Percentiles rank a stretch among this genome's conserved stretches.
These are phyloP conservation scores for Globisporangium cylindrosporum DNA, from an alignment of 352 stramenopile genomes.

Conservation along the genomic window DNA sequence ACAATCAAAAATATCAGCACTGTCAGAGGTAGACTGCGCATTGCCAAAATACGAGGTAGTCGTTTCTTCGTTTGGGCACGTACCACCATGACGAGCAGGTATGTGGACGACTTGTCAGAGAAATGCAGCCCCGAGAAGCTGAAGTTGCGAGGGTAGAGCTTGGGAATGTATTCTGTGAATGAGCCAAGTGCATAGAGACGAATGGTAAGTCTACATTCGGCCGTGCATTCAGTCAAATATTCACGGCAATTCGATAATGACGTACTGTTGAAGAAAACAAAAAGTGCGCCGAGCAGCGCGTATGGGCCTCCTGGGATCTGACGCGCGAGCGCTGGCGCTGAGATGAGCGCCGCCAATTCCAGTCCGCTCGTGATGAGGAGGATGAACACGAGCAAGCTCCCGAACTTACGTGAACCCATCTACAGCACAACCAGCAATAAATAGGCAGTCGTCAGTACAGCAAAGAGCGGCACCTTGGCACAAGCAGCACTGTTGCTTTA, in stretches of 20 bases:
- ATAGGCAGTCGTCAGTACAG: neutral
- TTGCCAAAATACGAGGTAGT: neutral
- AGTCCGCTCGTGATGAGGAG: conserved; percentile 46
- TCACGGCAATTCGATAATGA: neutral
- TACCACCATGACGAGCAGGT: conserved; percentile 74
- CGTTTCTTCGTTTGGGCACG: conserved; percentile 1
- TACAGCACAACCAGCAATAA: conserved; percentile 16
- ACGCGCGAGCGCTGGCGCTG: conserved; percentile 33
- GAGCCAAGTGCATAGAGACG: neutral
- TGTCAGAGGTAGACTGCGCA: neutral
- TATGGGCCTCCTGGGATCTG: conserved; percentile 65
- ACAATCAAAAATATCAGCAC: neutral
- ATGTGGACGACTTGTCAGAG: conserved; percentile 81
- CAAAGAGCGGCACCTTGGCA: neutral
- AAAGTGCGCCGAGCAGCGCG: conserved; percentile 63
- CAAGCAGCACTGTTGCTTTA: neutral
- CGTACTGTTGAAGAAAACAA: conserved; percentile 79
- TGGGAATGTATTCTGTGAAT: conserved; percentile 69
- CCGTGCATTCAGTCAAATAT: neutral
- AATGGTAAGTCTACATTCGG: neutral
- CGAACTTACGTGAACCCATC: conserved; percentile 86
- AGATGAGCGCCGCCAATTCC: conserved; percentile 44
- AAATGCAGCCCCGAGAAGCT: conserved; percentile 70
- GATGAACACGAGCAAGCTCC: conserved; percentile 68
- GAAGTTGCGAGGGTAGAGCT: conserved; percentile 60